Conservation (phyloP, 1,284 basidiomycete species). For the Sanghuangporus weigelae region DNA sequence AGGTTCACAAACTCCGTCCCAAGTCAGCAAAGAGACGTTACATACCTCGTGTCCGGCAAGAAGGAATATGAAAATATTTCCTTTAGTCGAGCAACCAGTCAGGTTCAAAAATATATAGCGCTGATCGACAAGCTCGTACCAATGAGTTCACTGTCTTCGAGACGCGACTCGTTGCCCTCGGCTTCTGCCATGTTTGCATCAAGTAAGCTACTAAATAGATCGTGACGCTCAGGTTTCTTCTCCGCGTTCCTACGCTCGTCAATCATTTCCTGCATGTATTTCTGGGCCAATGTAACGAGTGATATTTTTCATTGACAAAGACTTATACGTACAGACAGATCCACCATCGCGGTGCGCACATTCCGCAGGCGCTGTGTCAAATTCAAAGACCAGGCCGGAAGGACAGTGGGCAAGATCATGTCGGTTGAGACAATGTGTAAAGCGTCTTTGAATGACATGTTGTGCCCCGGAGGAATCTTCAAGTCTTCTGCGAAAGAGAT, state of each 20-base stretch:
- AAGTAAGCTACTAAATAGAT: slow-evolving; percentile 18
- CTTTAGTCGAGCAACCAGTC: background rate
- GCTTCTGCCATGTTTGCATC: slow-evolving; percentile 17
- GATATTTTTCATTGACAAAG: background rate
- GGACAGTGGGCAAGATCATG: slow-evolving; percentile 14
- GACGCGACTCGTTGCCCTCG: slow-evolving; percentile 1
- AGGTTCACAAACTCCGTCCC: background rate
- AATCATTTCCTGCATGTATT: slow-evolving; percentile 22
- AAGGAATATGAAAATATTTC: slow-evolving; percentile 20
- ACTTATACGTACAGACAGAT: slow-evolving; percentile 6
- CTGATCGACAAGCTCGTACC: background rate
- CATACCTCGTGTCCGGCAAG: slow-evolving; percentile 21
- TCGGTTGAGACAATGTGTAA: slow-evolving; percentile 21
- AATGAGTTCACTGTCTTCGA: slow-evolving; percentile 18
- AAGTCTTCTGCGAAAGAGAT: slow-evolving; percentile 16
- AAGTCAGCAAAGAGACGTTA: background rate
- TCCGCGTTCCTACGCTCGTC: slow-evolving; percentile 11
- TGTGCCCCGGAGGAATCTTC: slow-evolving; percentile 17
- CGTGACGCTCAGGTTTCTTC: slow-evolving; percentile 13
- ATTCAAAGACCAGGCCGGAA: slow-evolving; percentile 14
- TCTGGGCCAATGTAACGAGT: background rate
- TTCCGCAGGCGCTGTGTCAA: slow-evolving; percentile 7
- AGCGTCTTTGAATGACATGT: slow-evolving; percentile 23
- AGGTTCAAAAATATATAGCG: background rate
- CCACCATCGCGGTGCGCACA: slow-evolving; percentile 6